phyloP scores from a whole-genome alignment of 306 rosid genomes.

The Betula pendula region DNA sequence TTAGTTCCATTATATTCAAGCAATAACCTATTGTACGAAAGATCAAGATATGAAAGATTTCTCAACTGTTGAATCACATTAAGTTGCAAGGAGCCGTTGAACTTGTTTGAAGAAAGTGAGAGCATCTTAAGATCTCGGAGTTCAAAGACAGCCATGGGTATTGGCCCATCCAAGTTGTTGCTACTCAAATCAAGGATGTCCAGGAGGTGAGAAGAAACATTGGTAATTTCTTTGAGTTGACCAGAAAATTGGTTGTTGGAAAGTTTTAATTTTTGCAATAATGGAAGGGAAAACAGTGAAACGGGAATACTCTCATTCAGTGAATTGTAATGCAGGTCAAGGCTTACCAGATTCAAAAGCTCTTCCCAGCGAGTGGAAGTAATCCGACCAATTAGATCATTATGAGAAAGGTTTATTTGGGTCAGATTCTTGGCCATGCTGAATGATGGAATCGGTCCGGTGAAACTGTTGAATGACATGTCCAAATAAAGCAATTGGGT shows the following conservation, averaged over 20 bases:
- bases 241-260: slow-evolving; percentile 31
- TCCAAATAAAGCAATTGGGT: slow-evolving; percentile 32
- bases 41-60: slow-evolving; percentile 37
- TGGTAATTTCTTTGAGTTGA: slow-evolving; percentile 11
- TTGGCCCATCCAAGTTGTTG: slow-evolving; percentile 2
- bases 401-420: slow-evolving; percentile 22
- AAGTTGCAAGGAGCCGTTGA: slow-evolving; percentile 21
- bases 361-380: slow-evolving; percentile 21
- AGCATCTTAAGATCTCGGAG: not conserved
- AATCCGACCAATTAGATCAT: slow-evolving; percentile 19
- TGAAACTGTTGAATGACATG: slow-evolving; percentile 34
- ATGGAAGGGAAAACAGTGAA: slow-evolving; percentile 23
- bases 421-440: slow-evolving; percentile 30
- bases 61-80: not conserved
- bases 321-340: slow-evolving; percentile 23
- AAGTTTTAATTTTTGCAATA: slow-evolving; percentile 15
- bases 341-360: slow-evolving; percentile 10
- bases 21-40: slow-evolving; percentile 36
- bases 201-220: not conserved
- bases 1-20: not conserved
- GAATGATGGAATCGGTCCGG: slow-evolving; percentile 42
- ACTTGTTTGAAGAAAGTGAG: slow-evolving; percentile 11
- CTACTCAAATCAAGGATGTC: not conserved
- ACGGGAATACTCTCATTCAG: slow-evolving; percentile 32
- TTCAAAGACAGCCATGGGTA: slow-evolving; percentile 9